Evolutionary conservation across 192 early-diverging fungal genomes (phyloP), one percentile per base, ranked within the genome.

Genomic region (Coemansia sp.): DNA sequence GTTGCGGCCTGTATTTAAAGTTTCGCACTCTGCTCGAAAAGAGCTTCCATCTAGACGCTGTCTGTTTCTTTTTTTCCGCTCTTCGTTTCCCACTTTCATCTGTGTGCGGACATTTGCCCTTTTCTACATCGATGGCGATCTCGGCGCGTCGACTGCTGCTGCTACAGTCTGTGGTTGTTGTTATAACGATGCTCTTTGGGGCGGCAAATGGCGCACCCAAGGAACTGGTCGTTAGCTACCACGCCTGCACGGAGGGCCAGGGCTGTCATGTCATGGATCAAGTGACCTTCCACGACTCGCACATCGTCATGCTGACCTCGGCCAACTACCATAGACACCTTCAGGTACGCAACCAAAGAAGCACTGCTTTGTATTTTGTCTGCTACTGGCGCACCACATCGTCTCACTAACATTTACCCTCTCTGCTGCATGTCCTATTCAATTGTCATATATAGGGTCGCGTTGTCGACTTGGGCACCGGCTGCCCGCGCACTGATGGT

Each of bases 191-290:
- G 57, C 41, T 75, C 41, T 52, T 60, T 25, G 31, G 57, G 37
- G 61, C 7, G 36, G 62, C 18, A 16, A n/a, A 62, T 6, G 59
- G 69, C 28, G 41, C 59, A 16, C 25, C 56, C 10, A 69, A 69
- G 56, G 78, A 81, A 55, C 65, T 81, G 45, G 66, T 75, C 2
- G 63, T 81, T 33, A 74, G 78, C 66, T 75, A 81, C 65, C 78
- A 66, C 11, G 31, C 60, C 9, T 81, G 78, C 26, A 64, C 64
- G 0, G 64, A 65, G 12, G 78, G 78, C 0, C 50, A 81, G 60
- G 78, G 78, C 28, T 81, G 78, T 39, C 78, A 81, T 61, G 57
- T 75, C 14, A 66, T 72, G 34, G 62, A 65, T 33, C 69, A 81
- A 50, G 61, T 59, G 38, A 38, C 70, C 3, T 81, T 75, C 57